Conservation (phyloP, 202 grass and related monocot genomes). For the Eragrostis tef region DNA sequence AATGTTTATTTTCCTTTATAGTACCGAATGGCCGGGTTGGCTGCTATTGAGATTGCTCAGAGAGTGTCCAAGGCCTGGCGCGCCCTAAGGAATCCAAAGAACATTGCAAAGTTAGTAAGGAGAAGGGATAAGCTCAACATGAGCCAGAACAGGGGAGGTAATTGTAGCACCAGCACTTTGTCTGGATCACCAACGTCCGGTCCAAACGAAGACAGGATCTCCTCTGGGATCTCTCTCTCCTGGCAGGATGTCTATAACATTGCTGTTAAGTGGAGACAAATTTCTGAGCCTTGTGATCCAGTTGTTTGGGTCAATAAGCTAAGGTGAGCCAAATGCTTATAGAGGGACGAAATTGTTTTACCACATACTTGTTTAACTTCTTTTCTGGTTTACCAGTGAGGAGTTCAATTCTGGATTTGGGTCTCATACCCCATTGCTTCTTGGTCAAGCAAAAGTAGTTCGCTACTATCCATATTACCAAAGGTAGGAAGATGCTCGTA, state of each 20-base stretch:
- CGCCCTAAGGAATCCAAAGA: slow-evolving; percentile 80
- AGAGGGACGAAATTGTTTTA: slow-evolving; percentile 39
- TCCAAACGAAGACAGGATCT: slow-evolving; percentile 73
- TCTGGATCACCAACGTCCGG: slow-evolving; percentile 61
- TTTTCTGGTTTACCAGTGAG: slow-evolving; percentile 66
- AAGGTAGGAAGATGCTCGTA: slow-evolving; percentile 56
- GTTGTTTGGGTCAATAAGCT: slow-evolving; percentile 99
- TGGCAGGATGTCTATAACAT: slow-evolving; percentile 95
- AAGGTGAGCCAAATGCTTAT: slow-evolving; percentile 58
- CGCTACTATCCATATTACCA: slow-evolving; percentile 92
- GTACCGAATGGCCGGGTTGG: slow-evolving; percentile 94
- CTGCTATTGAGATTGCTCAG: slow-evolving; percentile 97
- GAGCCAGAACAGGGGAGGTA: slow-evolving; percentile 84
- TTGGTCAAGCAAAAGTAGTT: slow-evolving; percentile 95
- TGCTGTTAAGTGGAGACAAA: slow-evolving; percentile 94
- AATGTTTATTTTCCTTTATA: slow-evolving; percentile 51
- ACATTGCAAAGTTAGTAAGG: slow-evolving; percentile 66
- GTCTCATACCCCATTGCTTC: slow-evolving; percentile 94
- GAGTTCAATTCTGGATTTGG: slow-evolving; percentile 99
- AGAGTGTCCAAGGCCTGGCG: slow-evolving; percentile 96
- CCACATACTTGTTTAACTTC: slow-evolving; percentile 34
- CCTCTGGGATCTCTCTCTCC: slow-evolving; percentile 68
- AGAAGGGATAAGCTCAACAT: slow-evolving; percentile 81
- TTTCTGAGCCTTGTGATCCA: slow-evolving; percentile 99
- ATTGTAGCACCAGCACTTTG: slow-evolving; percentile 75